Conservation (phyloP, 2,329 filamentous ascomycete species). For the Phyllachora maydis region DNA sequence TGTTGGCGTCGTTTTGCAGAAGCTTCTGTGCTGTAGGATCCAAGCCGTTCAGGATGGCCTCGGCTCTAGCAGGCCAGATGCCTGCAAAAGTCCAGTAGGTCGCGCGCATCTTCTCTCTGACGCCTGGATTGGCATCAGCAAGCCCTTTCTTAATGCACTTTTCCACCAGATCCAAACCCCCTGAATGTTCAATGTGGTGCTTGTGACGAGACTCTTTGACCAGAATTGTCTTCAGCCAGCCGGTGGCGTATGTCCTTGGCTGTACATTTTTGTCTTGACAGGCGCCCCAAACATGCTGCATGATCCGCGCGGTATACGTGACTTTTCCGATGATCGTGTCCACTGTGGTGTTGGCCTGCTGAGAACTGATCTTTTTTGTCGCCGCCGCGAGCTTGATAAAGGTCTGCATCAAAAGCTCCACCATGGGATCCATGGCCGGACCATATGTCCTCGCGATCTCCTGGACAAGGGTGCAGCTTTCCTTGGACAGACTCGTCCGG, state of each 20-base stretch:
- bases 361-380: slow-evolving; percentile 82
- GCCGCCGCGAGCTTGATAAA: slow-evolving; percentile 76
- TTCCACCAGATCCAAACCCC: slow-evolving; percentile 64
- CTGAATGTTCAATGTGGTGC: slow-evolving; percentile 62
- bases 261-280: slow-evolving; percentile 88
- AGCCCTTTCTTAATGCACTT: slow-evolving; percentile 81
- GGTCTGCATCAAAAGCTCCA: slow-evolving; percentile 74
- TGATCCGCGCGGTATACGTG: slow-evolving; percentile 58
- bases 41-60: slow-evolving; percentile 58
- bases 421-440: slow-evolving; percentile 65
- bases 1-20: slow-evolving; percentile 65
- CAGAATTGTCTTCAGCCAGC: slow-evolving; percentile 71
- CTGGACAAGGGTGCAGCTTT: slow-evolving; percentile 66
- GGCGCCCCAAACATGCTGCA: slow-evolving; percentile 70
- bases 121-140: slow-evolving; percentile 73
- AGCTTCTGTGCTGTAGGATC: slow-evolving; percentile 62
- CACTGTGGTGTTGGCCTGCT: slow-evolving; percentile 65
- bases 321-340: slow-evolving; percentile 60
- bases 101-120: slow-evolving; percentile 66
- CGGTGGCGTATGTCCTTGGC: slow-evolving; percentile 55
- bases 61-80: slow-evolving; percentile 60
- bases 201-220: slow-evolving; percentile 63
- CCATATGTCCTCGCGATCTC: slow-evolving; percentile 63
- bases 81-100: slow-evolving; percentile 72
- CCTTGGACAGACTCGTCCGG: slow-evolving; percentile 75